Base-by-base conservation (phyloP, 192 early-diverging fungal species). In the Chytriomyces confervae region DNA sequence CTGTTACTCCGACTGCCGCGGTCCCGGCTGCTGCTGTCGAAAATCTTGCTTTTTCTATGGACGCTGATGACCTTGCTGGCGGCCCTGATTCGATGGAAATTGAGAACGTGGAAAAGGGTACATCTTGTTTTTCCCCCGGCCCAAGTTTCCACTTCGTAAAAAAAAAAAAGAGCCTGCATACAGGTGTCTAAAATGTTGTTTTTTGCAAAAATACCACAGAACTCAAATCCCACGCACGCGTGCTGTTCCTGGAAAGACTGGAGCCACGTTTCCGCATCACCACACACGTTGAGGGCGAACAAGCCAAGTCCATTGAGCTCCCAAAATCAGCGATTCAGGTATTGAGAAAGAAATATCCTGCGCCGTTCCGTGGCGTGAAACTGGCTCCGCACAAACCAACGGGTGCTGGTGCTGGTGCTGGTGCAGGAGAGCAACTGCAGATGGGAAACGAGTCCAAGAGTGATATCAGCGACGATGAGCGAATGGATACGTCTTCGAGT, bases 311-410 rank as follows among this genome's bases (percentile, higher is more conserved):
- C 0, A 29, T 65, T 11, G 63, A 65, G 9, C 11, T 65, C n/a
- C 18, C 63, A 7, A 65, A 65, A 29, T 18, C 18, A 13, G 29
- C 63, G 16, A 23, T 24, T 27, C 11, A 65, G 27, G 29, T 27
- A 13, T 27, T 65, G n/a, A 65, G 6, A 65, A 65, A 65, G 63
- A 65, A n/a, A n/a, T 27, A 65, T 65, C 11, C n/a, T 16, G 63
- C n/a, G 20, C 20, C 63, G 63, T 65, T 65, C 63, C 3, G n/a
- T 11, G 63, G 63, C n/a, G 29, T 65, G 20, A 65, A 65, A 29
- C n/a, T 6, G 11, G 27, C 27, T 11, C 11, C 63, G 20, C 63
- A 11, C 0, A n/a, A 13, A 24, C 6, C 63, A 3, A 13, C 18
- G 53, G 20, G 53, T 57, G 53, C 3, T n/a, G 53, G 53, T 57